These are phyloP conservation scores for Russula abietina DNA, from an alignment of 768 basidiomycete genomes.

Conservation along the genomic window DNA sequence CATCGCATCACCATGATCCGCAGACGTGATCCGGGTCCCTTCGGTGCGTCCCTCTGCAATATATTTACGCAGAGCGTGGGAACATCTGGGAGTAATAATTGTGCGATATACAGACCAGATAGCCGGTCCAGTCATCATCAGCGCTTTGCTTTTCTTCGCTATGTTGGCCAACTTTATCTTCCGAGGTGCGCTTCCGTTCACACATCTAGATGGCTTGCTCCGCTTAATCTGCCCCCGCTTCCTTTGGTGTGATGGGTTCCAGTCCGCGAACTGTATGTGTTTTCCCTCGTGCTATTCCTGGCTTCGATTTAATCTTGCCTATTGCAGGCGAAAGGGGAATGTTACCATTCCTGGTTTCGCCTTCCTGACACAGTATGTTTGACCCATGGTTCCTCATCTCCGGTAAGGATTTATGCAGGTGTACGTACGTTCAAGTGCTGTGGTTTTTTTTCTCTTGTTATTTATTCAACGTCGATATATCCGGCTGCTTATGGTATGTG, in stretches of 20 bases:
- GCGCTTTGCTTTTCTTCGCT: conserved; percentile 76
- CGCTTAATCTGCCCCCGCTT: background rate
- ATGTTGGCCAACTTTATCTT: conserved; percentile 84
- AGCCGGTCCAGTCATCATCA: conserved; percentile 77
- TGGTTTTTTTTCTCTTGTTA: background rate
- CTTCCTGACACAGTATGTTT: conserved; percentile 16
- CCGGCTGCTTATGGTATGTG: background rate
- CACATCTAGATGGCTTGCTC: background rate
- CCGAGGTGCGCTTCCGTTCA: conserved; percentile 48
- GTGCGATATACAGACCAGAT: conserved; percentile 55
- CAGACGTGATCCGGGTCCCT: conserved; percentile 79
- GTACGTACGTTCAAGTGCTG: background rate
- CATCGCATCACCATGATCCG: conserved; percentile 87
- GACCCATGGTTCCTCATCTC: background rate
- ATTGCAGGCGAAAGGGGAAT: conserved; percentile 15
- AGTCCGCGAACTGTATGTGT: conserved; percentile 24
- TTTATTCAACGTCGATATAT: background rate
- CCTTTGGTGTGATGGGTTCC: background rate
- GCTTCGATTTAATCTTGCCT: background rate
- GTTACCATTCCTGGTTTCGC: conserved; percentile 23
- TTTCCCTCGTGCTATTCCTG: background rate
- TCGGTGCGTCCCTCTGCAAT: conserved; percentile 47
- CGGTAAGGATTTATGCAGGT: background rate
- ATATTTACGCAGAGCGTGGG: background rate
- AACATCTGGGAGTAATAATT: background rate